phyloP scores from a whole-genome alignment of 2,329 filamentous ascomycete species.

The Aspergillus fischeri region DNA sequence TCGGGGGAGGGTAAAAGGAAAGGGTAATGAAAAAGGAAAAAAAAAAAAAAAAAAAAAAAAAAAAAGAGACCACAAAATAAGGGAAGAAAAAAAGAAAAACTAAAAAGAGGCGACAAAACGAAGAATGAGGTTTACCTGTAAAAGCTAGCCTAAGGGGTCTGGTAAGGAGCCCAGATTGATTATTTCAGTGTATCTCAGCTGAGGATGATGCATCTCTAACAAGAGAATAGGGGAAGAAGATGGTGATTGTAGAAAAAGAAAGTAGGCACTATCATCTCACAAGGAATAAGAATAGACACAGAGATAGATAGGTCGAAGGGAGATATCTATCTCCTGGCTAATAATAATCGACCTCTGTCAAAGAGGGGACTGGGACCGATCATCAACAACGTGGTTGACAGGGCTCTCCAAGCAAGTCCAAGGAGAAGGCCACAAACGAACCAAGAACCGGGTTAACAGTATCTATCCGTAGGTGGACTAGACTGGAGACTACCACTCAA shows the following conservation, averaged over 20 bases:
- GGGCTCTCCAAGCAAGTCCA: slow-evolving; percentile 8
- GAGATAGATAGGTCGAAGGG: too few relatives aligned
- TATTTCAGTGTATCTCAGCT: too few relatives aligned
- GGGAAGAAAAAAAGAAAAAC: slow-evolving; percentile 6
- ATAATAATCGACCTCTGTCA: not conserved
- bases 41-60: slow-evolving; percentile 1
- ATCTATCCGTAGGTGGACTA: too few relatives aligned
- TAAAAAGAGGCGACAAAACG: slow-evolving; percentile 1
- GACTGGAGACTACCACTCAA: not conserved
- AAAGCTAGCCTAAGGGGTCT: not conserved
- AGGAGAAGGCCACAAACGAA: too few relatives aligned
- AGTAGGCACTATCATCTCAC: too few relatives aligned
- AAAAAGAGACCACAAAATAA: too few relatives aligned
- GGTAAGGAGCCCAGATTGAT: not conserved
- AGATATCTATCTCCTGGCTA: not conserved
- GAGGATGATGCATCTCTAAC: too few relatives aligned
- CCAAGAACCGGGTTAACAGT: too few relatives aligned
- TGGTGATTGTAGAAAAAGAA: too few relatives aligned
- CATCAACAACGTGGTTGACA: slow-evolving; percentile 25
- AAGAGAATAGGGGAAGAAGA: too few relatives aligned
- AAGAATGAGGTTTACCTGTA: not conserved
- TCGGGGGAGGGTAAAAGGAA: not conserved
- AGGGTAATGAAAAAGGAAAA: slow-evolving; percentile 1
- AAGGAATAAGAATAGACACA: too few relatives aligned
- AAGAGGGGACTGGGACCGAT: slow-evolving; percentile 8